phyloP scores from a whole-genome alignment of 2,329 filamentous ascomycete species.

The Dactylonectria estremocensis region DNA sequence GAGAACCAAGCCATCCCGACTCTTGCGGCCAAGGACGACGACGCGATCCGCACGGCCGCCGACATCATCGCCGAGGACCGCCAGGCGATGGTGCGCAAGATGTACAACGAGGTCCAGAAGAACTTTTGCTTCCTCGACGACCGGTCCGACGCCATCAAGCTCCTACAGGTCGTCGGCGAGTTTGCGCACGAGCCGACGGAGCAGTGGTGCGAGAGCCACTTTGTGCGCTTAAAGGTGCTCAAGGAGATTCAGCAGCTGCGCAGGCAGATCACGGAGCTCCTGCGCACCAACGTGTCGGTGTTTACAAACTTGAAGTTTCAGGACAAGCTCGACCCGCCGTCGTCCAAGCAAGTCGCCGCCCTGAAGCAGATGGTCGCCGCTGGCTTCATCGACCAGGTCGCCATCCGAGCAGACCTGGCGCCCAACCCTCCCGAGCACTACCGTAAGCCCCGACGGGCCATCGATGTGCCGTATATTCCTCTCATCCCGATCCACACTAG shows the following conservation, averaged over 20 bases:
- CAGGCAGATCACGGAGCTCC: slow-evolving; percentile 84
- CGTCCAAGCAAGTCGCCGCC: slow-evolving; percentile 79
- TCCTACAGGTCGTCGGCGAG: slow-evolving; percentile 89
- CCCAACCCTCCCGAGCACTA: slow-evolving; percentile 78
- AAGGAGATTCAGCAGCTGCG: slow-evolving; percentile 89
- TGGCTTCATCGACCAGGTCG: slow-evolving; percentile 94
- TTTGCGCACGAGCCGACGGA: slow-evolving; percentile 83
- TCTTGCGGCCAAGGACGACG: slow-evolving; percentile 62
- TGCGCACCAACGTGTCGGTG: slow-evolving; percentile 80
- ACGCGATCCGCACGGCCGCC: slow-evolving; percentile 72
- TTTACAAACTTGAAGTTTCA: slow-evolving; percentile 71
- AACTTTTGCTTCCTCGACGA: slow-evolving; percentile 87
- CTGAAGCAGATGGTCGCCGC: slow-evolving; percentile 93
- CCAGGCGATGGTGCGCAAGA: slow-evolving; percentile 73
- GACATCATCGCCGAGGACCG: slow-evolving; percentile 81
- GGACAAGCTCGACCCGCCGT: slow-evolving; percentile 71
- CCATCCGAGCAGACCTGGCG: slow-evolving; percentile 90
- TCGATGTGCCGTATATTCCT: slow-evolving; percentile 92
- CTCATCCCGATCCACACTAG: slow-evolving; percentile 77
- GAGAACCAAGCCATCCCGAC: slow-evolving; percentile 82
- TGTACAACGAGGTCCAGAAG: slow-evolving; percentile 80
- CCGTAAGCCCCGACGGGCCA: slow-evolving; percentile 85
- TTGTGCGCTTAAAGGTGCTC: slow-evolving; percentile 89
- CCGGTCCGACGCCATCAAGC: slow-evolving; percentile 89
- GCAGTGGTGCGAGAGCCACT: slow-evolving; percentile 85